These are phyloP conservation scores for Thelonectria olida DNA, from an alignment of 2,329 filamentous ascomycete genomes.

Conservation along the genomic window DNA sequence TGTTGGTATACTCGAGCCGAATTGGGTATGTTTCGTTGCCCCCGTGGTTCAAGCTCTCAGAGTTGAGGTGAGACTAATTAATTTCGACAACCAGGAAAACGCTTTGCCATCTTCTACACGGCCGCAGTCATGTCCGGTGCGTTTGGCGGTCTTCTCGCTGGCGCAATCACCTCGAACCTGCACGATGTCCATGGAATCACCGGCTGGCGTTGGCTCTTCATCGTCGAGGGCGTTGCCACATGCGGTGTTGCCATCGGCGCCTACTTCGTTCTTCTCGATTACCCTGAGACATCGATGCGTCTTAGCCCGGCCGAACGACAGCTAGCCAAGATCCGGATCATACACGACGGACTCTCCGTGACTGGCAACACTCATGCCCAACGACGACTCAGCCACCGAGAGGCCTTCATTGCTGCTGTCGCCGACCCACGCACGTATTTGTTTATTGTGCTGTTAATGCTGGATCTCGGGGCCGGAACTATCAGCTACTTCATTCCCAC, in stretches of 20 bases:
- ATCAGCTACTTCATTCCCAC: conserved; percentile 65
- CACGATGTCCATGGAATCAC: conserved; percentile 19
- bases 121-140: conserved; percentile 24
- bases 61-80: conserved; percentile 33
- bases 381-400: conserved; percentile 6
- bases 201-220: conserved; percentile 28
- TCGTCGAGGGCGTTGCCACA: conserved; percentile 22
- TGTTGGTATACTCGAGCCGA: conserved; percentile 66
- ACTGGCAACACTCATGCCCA: not conserved
- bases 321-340: conserved; percentile 18
- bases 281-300: conserved; percentile 11
- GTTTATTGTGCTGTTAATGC: conserved; percentile 60
- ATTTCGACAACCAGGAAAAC: conserved; percentile 45
- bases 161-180: conserved; percentile 23
- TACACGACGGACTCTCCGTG: conserved; percentile 14
- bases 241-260: conserved; percentile 11
- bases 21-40: not conserved
- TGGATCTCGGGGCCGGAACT: conserved; percentile 54
- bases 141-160: conserved; percentile 26
- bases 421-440: conserved; percentile 48
- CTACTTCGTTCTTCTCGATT: conserved; percentile 26
- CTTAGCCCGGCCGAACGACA: conserved; percentile 14
- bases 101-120: conserved; percentile 29
- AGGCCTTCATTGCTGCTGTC: conserved; percentile 21
- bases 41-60: too few species aligned